Base-by-base conservation (phyloP, 108 stramenopile genomes). In the Halocafeteria seosinensis region DNA sequence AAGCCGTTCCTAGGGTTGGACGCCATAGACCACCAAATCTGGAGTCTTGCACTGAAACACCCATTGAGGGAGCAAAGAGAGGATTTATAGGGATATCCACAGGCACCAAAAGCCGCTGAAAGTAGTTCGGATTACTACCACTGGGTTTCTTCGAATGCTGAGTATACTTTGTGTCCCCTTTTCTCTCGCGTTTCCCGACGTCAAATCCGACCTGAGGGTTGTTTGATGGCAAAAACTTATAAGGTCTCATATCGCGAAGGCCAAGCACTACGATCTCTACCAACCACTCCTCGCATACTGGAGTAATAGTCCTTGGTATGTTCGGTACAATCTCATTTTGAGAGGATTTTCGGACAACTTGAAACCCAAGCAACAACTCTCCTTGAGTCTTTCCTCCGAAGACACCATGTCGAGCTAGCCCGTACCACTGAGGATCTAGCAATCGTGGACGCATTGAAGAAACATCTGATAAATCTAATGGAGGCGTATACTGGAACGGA, bases 81-180 rank as follows among this genome's bases (percentile, higher is more conserved):
- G 66, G 38, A 12, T 77, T 52, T 23, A 62, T 63, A 29, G 81
- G 78, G 29, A 82, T 65, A 25, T 65, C 25, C 23, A 74, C 17
- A 23, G 34, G 52, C 27, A 79, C 27, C 52, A 31, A 50, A 32
- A 74, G 63, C 32, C 69, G 62, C 50, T 81, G 66, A 50, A 76
- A 32, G 63, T 68, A 81, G 66, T 81, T 81, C n/a, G 80, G 75
- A 47, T 81, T 52, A 5, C 37, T 17, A 6, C 72, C 73, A 13
- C 58, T 37, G 0, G 80, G 80, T 1, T 50, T 50, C 62, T 71
- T 76, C 23, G 70, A 69, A 4, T 62, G 26, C 34, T 68, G 50
- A 12, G 76, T 75, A 21, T 35, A 34, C 31, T 50, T 50, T 2
- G 25, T 34, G 27, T 29, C 29, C 8, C 42, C 38, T 30, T 37